Base-by-base conservation (phyloP, 2,329 filamentous ascomycete species). In the Ascochyta clinopodiicola region DNA sequence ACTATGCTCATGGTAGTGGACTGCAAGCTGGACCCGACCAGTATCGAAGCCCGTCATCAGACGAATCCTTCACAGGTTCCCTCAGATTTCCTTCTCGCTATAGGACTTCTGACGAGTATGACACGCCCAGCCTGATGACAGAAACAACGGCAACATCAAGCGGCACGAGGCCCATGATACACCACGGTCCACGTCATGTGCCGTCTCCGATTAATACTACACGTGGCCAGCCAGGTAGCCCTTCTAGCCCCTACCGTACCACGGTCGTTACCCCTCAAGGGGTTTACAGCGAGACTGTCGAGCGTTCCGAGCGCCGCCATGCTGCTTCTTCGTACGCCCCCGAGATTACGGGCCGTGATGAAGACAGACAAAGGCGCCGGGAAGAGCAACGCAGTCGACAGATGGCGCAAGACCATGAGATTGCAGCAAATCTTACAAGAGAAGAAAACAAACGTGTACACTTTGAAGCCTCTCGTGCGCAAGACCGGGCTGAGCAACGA, bases 11-110 rank as follows among this genome's bases (percentile, higher is more conserved):
- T 6, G 42, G 62, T 37, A 52, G 56, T n/a, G 58, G 51, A 13
- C 72, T 69, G 52, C 60, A 48, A 32, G 51, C 67, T 6, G 62
- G 64, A 8, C 56, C 62, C 32, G 57, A 56, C 34, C 64, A 68
- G 42, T 60, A 68, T 50, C 61, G 64, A 21, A 61, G 68, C n/a
- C 64, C 59, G 12, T 67, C 70, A 2, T 73, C 70, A 15, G 62
- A 66, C 12, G 73, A 72, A 22, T 70, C 68, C 9, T 62, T 61
- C 48, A 63, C 63, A 9, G 60, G 60, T 19, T 67, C 68, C 4
- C 70, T 66, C 40, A 67, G 63, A 19, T 56, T 66, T 10, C 68
- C 71, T 7, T 71, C 69, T n/a, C 52, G 71, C 15, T 69, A 68
- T 38, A 61, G 64, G 2, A 66, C 64, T 9, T 73, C 71, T 6